Conservation (phyloP, 164 flowering plant species). For the Cinnamomum micranthum region DNA sequence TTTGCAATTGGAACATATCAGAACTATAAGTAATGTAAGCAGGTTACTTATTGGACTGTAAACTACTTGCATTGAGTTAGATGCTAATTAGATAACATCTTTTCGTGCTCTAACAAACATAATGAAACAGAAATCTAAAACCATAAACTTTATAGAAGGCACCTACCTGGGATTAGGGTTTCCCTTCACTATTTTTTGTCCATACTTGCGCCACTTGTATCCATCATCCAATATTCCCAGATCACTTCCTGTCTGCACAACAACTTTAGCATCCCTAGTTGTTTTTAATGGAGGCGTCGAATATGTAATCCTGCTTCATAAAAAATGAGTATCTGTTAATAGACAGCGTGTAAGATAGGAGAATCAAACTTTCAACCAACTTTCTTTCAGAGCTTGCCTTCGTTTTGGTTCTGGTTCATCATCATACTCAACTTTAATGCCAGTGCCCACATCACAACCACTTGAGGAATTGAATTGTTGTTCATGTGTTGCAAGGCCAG, state of each 20-base stretch:
- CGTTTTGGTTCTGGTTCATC: not conserved
- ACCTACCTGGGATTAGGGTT: conserved; percentile 76
- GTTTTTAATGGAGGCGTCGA: conserved; percentile 33
- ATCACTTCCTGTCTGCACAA: conserved; percentile 75
- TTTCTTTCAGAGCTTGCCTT: not conserved
- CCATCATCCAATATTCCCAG: conserved; percentile 75
- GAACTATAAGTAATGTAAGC: too few species aligned
- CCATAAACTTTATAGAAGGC: not conserved
- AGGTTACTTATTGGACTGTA: too few species aligned
- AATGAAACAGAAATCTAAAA: not conserved
- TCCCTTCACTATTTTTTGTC: conserved; percentile 95
- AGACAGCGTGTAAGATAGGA: not conserved
- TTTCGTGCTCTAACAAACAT: too few species aligned
- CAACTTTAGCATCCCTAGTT: conserved; percentile 61
- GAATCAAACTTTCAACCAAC: not conserved
- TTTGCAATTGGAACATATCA: too few species aligned
- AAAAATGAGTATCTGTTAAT: not conserved
- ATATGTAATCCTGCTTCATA: conserved; percentile 10
- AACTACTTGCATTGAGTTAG: too few species aligned
- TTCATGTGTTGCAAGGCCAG: conserved; percentile 21
- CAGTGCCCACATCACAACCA: not conserved
- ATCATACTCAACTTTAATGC: not conserved
- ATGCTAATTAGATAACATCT: too few species aligned
- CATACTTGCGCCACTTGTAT: conserved; percentile 92
- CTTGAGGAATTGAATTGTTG: conserved; percentile 24